phyloP scores from a whole-genome alignment of 2,329 filamentous ascomycete species.

The Aspergillus aculeatinus region DNA sequence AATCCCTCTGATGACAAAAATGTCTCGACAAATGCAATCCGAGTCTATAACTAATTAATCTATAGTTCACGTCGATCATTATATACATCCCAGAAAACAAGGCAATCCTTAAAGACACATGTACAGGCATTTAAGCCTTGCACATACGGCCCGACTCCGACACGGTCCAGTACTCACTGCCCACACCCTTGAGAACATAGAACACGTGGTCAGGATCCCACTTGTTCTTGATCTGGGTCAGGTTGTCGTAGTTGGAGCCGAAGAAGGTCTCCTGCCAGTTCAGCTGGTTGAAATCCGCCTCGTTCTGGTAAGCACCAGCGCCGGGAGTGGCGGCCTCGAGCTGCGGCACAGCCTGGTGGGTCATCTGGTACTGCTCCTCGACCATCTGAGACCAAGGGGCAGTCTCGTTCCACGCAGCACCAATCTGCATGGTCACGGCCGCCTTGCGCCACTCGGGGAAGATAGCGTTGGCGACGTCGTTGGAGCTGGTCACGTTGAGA shows the following conservation, averaged over 20 bases:
- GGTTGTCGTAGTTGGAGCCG: conserved; percentile 40
- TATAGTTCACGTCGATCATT: neutral
- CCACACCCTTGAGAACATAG: conserved; percentile 42
- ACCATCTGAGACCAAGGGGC: conserved; percentile 39
- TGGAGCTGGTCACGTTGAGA: conserved; percentile 39
- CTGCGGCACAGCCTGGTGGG: conserved; percentile 39
- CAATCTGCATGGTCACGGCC: conserved; percentile 37
- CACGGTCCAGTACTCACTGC: conserved; percentile 38
- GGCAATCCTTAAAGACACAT: neutral
- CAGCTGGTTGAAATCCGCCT: conserved; percentile 43
- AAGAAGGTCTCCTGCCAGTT: conserved; percentile 45
- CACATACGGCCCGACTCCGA: conserved; percentile 31
- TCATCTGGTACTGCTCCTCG: conserved; percentile 39
- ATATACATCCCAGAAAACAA: neutral
- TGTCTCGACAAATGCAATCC: too few relatives aligned
- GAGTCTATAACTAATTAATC: neutral
- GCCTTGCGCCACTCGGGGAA: conserved; percentile 42
- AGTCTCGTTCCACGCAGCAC: conserved; percentile 39
- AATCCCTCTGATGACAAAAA: too few relatives aligned
- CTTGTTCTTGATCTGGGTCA: conserved; percentile 41
- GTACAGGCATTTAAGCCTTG: conserved; percentile 7
- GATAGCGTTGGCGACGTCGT: conserved; percentile 41
- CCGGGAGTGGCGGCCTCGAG: conserved; percentile 42
- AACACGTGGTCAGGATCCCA: conserved; percentile 45
- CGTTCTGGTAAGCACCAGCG: conserved; percentile 45